phyloP scores from a whole-genome alignment of 306 rosid genomes.

The Alnus rubra region DNA sequence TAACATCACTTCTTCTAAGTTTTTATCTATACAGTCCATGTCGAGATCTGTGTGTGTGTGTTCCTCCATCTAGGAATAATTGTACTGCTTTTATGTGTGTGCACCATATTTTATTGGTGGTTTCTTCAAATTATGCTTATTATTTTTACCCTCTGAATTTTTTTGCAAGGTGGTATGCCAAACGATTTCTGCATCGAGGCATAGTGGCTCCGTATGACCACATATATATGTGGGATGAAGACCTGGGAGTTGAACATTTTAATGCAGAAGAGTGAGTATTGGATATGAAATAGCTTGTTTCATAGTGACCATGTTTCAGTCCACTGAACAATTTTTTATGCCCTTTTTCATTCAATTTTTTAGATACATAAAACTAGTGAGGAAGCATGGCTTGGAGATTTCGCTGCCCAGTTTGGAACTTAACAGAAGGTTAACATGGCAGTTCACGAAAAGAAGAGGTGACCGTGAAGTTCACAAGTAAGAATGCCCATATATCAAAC shows the following conservation, averaged over 20 bases:
- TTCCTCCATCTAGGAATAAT: slow-evolving; percentile 23
- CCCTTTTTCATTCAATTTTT: slow-evolving; percentile 19
- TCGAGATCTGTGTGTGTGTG: background rate
- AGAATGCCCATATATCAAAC: slow-evolving; percentile 24
- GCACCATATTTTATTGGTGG: slow-evolving; percentile 26
- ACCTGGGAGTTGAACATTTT: slow-evolving; percentile 95
- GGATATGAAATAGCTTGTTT: slow-evolving; percentile 17
- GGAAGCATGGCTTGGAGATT: slow-evolving; percentile 93
- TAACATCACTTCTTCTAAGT: background rate
- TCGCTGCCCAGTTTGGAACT: slow-evolving; percentile 99
- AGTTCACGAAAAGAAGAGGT: slow-evolving; percentile 93
- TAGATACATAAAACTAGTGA: slow-evolving; percentile 78
- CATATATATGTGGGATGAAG: slow-evolving; percentile 98
- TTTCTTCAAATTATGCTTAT: slow-evolving; percentile 27
- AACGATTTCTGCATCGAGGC: slow-evolving; percentile 96
- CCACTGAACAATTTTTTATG: slow-evolving; percentile 18
- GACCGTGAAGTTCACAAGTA: slow-evolving; percentile 97
- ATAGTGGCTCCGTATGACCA: slow-evolving; percentile 97
- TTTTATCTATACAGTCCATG: background rate
- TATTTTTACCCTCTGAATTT: slow-evolving; percentile 8
- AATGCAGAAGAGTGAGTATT: slow-evolving; percentile 85
- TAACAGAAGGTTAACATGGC: slow-evolving; percentile 85
- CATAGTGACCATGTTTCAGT: slow-evolving; percentile 13
- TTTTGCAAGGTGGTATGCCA: slow-evolving; percentile 89
- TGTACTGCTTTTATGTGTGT: slow-evolving; percentile 26